A percentile compares a stretch with the other conserved stretches of the same genome.
phyloP scores from a whole-genome alignment of 2,329 filamentous ascomycete genomes.

The Celoporthe dispersa region DNA sequence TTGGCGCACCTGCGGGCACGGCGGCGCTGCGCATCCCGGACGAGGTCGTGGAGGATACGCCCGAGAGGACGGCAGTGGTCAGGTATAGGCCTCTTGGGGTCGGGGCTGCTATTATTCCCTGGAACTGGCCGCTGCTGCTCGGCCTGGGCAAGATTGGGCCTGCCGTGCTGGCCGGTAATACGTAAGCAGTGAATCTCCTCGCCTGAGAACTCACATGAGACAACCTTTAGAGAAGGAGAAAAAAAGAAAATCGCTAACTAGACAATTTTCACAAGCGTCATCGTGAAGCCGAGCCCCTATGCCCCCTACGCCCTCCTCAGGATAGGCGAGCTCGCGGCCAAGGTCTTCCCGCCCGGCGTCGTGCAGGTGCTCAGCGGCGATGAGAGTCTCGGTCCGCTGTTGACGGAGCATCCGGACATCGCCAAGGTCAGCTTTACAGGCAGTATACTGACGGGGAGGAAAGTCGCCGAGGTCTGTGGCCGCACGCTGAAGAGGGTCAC shows the following conservation, averaged over 20 bases:
- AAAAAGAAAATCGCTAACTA: neutral
- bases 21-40: conserved; percentile 28
- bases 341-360: conserved; percentile 66
- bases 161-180: conserved; percentile 55
- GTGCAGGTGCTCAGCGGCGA: conserved; percentile 64
- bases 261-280: conserved; percentile 47
- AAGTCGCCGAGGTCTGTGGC: conserved; percentile 46
- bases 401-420: conserved; percentile 63
- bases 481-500: conserved; percentile 53
- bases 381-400: conserved; percentile 61
- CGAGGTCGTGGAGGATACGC: conserved; percentile 27
- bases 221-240: no score
- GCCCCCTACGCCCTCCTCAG: conserved; percentile 64
- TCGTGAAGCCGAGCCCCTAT: conserved; percentile 62
- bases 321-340: conserved; percentile 60
- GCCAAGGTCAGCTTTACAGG: conserved; percentile 69
- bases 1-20: conserved; percentile 26
- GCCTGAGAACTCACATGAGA: no score
- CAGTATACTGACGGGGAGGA: conserved; percentile 45
- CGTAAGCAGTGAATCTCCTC: neutral
- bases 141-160: conserved; percentile 54
- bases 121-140: conserved; percentile 44
- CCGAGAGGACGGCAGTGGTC: conserved; percentile 20
- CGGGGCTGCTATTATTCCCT: conserved; percentile 53
- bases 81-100: conserved; percentile 43